Evolutionary conservation across 2,329 filamentous ascomycete genomes (phyloP).

Genomic region (Madurella mycetomatis): DNA sequence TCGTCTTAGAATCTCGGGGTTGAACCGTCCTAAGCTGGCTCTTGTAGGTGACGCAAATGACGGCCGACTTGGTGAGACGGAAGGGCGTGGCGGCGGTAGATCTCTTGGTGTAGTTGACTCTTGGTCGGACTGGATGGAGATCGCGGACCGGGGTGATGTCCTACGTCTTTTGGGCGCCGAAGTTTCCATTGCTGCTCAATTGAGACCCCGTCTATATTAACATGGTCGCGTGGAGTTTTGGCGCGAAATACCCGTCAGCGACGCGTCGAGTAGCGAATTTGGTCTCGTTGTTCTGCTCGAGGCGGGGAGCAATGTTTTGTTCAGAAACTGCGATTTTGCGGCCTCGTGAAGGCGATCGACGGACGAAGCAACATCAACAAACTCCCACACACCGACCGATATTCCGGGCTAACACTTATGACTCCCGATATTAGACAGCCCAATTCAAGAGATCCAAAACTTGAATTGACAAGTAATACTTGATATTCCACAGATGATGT

Average conservation of each 20-base stretch:
- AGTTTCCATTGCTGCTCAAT: slow-evolving; percentile 42
- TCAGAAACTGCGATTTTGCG: slow-evolving; percentile 2
- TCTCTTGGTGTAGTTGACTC: slow-evolving; percentile 27
- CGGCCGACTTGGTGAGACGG: slow-evolving; percentile 35
- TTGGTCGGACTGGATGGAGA: slow-evolving; percentile 32
- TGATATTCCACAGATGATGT: too few relatives aligned
- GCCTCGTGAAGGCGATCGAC: not conserved
- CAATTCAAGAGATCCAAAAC: too few relatives aligned
- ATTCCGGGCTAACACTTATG: too few relatives aligned
- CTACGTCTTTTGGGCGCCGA: slow-evolving; percentile 62
- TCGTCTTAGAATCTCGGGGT: slow-evolving; percentile 53
- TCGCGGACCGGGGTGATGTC: slow-evolving; percentile 51
- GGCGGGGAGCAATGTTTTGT: slow-evolving; percentile 15
- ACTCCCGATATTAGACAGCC: too few relatives aligned
- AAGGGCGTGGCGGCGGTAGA: slow-evolving; percentile 32
- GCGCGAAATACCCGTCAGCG: slow-evolving; percentile 4
- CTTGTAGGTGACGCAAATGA: slow-evolving; percentile 66
- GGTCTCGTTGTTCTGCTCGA: not conserved
- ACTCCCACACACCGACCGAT: not conserved
- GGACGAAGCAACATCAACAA: not conserved
- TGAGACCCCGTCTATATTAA: slow-evolving; percentile 3
- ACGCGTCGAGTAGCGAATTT: slow-evolving; percentile 19
- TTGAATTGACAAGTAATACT: too few relatives aligned
- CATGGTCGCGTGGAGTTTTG: slow-evolving; percentile 14
- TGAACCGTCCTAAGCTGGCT: slow-evolving; percentile 57